Conservation (phyloP, 2,329 filamentous ascomycete genomes). For the Apiospora sp. region DNA sequence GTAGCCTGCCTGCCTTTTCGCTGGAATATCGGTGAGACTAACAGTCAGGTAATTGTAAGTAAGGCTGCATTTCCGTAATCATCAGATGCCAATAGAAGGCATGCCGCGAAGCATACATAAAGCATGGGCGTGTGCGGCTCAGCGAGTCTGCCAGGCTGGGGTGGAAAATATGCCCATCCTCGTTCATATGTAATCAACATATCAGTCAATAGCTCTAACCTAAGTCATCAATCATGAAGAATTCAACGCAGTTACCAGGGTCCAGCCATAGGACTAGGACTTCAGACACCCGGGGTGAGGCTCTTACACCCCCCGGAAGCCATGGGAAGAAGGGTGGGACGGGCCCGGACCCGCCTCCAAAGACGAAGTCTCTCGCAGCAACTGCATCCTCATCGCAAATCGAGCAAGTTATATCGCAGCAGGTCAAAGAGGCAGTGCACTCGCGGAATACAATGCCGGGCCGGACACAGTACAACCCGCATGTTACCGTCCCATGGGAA, state of each 20-base stretch:
- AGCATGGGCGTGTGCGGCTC: not conserved
- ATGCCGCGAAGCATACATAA: not conserved
- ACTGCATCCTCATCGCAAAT: not conserved
- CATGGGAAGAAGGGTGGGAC: not conserved
- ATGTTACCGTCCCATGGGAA: constrained; percentile 19
- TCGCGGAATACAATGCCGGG: constrained; percentile 2
- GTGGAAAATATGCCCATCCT: not conserved
- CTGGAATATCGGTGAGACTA: constrained; percentile 18
- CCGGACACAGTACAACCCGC: not conserved
- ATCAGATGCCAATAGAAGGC: not conserved
- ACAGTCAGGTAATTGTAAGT: not conserved
- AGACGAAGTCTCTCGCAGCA: not conserved
- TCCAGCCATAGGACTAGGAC: not conserved
- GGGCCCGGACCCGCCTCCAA: not conserved
- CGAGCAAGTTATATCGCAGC: not conserved
- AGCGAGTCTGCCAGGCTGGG: not conserved
- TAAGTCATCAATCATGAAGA: not conserved
- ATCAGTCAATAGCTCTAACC: not conserved
- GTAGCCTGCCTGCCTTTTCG: not conserved
- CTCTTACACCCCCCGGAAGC: not conserved
- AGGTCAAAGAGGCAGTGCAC: not conserved
- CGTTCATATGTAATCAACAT: not conserved
- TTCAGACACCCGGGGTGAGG: not conserved
- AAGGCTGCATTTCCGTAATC: constrained; percentile 8
- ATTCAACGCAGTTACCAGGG: not conserved